These are phyloP conservation scores for Acacia concinna DNA, from an alignment of 331 rosid genomes.

Conservation along the genomic window DNA sequence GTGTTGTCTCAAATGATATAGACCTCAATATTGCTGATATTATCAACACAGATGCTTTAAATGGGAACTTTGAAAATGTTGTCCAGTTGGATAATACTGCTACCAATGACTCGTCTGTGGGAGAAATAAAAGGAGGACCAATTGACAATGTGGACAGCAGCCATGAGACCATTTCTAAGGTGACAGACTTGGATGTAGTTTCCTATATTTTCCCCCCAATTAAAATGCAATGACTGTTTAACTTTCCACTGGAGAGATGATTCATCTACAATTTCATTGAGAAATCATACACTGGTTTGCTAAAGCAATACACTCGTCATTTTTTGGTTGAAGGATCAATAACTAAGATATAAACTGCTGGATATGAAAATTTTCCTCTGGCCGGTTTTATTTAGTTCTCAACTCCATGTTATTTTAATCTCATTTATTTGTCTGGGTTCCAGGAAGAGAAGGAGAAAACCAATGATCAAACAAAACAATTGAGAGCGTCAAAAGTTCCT, in stretches of 20 bases:
- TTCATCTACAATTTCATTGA: not conserved
- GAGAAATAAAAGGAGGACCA: slow-evolving; percentile 52
- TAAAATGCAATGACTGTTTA: not conserved
- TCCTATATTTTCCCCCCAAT: not conserved
- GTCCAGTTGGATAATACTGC: slow-evolving; percentile 43
- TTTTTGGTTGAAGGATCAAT: not conserved
- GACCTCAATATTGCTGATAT: slow-evolving; percentile 28
- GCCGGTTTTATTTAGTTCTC: slow-evolving; percentile 6
- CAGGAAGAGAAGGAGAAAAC: slow-evolving; percentile 58
- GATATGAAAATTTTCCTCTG: not conserved
- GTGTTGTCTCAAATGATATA: slow-evolving; percentile 39
- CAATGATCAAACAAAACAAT: slow-evolving; percentile 37
- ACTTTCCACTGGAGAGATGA: not conserved
- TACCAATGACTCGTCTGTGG: slow-evolving; percentile 38
- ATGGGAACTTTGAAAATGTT: slow-evolving; percentile 46
- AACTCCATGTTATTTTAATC: slow-evolving; percentile 24
- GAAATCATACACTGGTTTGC: not conserved
- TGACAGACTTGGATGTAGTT: too few species aligned
- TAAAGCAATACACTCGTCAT: not conserved
- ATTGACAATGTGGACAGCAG: slow-evolving; percentile 36
- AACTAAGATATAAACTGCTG: not conserved
- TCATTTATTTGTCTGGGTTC: slow-evolving; percentile 23
- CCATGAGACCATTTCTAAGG: slow-evolving; percentile 58
- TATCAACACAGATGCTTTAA: slow-evolving; percentile 35
- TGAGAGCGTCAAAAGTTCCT: slow-evolving; percentile 49